Percentiles rank a stretch among this genome's conserved stretches.
Conservation (phyloP, 2,329 filamentous ascomycete species). For the Penicillium fuscoglaucum region DNA sequence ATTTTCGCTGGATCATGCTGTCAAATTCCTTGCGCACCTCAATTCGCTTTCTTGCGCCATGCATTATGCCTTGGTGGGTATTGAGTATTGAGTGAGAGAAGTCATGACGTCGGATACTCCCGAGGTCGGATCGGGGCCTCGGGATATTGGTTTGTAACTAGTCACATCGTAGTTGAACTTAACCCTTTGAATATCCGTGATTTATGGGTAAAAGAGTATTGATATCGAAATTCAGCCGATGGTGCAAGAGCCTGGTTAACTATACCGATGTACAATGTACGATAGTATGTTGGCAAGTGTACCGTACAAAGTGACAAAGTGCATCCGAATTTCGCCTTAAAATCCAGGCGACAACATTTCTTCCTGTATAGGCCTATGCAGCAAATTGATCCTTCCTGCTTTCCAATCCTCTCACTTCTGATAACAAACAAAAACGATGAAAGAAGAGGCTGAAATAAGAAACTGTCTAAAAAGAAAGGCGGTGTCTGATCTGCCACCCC, state of each 20-base stretch:
- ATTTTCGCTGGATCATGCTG: background rate
- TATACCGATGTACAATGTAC: background rate
- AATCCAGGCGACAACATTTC: background rate
- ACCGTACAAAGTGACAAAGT: no score
- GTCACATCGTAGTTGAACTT: background rate
- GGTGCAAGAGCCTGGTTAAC: no score
- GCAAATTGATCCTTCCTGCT: no score
- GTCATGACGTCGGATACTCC: conserved; percentile 9
- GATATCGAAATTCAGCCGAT: background rate
- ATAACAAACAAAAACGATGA: background rate
- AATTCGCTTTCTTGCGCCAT: background rate
- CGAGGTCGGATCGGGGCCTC: background rate
- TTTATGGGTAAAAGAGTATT: background rate
- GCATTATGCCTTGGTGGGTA: background rate
- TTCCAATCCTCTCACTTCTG: background rate
- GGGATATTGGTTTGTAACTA: background rate
- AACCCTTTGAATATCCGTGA: background rate
- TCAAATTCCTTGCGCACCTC: background rate
- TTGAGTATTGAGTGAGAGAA: background rate
- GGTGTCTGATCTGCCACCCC: background rate
- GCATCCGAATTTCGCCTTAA: background rate
- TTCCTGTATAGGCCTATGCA: no score
- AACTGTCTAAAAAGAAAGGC: background rate
- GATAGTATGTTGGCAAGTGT: background rate
- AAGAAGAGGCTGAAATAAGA: background rate